Percentiles rank a stretch among this genome's conserved stretches.
phyloP scores from a whole-genome alignment of 306 rosid species.

The Fragaria ananassa region DNA sequence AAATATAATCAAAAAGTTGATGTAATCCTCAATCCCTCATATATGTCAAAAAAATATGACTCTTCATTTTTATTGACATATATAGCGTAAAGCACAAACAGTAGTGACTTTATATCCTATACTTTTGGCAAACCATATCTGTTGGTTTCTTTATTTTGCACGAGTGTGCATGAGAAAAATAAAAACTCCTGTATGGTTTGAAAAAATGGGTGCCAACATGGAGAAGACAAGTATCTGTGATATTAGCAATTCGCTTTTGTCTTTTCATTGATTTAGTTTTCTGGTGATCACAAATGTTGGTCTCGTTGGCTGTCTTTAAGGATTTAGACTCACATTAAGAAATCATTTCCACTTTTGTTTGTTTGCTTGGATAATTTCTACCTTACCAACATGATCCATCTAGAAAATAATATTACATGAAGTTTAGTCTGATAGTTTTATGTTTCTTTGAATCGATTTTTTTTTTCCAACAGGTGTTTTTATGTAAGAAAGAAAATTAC shows the following conservation, averaged over 20 bases:
- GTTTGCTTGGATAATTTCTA: not conserved
- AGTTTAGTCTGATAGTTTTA: not conserved
- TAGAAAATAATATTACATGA: not conserved
- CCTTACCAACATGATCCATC: not conserved
- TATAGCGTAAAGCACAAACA: no score
- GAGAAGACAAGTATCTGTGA: not conserved
- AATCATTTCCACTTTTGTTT: not conserved
- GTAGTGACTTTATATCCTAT: no score
- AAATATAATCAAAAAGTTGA: no score
- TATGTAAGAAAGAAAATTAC: no score
- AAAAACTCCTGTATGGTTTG: not conserved
- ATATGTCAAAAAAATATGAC: no score
- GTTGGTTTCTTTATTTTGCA: no score
- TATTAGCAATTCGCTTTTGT: no score
- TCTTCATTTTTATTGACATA: no score
- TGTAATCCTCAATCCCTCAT: no score
- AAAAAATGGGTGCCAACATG: not conserved
- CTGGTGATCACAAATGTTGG: not conserved
- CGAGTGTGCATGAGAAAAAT: not conserved
- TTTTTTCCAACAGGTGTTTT: not conserved
- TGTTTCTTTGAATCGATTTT: not conserved
- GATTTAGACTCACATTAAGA: not conserved
- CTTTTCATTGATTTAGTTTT: not conserved
- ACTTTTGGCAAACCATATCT: no score
- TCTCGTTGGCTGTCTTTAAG: not conserved